phyloP scores from a whole-genome alignment of 768 basidiomycete species.

The Pisolithus sp. region DNA sequence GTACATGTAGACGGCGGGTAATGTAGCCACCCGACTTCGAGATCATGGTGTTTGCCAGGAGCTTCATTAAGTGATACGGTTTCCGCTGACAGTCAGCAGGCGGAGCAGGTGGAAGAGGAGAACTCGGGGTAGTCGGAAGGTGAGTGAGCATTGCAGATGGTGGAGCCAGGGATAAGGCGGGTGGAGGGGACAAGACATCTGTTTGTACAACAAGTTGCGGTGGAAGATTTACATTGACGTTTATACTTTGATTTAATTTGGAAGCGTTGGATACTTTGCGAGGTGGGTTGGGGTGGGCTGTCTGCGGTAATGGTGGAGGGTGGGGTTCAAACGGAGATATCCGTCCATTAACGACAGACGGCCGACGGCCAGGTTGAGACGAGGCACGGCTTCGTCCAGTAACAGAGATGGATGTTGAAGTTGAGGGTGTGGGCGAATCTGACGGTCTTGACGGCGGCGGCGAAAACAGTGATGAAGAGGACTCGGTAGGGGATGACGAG shows the following conservation, averaged over 20 bases:
- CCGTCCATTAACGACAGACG: conserved; percentile 48
- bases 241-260: conserved; percentile 45
- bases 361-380: conserved; percentile 73
- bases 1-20: conserved; percentile 80
- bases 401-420: conserved; percentile 29
- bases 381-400: conserved; percentile 56
- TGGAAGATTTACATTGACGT: conserved; percentile 39
- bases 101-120: conserved; percentile 67
- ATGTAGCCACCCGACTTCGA: conserved; percentile 82
- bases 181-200: conserved; percentile 39
- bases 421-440: conserved; percentile 36
- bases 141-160: conserved; percentile 44
- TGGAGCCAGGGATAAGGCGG: conserved; percentile 35
- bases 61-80: conserved; percentile 87
- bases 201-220: conserved; percentile 46
- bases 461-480: conserved; percentile 32
- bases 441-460: conserved; percentile 22
- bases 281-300: conserved; percentile 32
- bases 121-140: conserved; percentile 68
- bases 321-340: conserved; percentile 45
- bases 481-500: conserved; percentile 33
- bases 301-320: conserved; percentile 46
- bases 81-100: conserved; percentile 71
- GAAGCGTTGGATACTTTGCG: conserved; percentile 63
- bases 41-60: conserved; percentile 72